Conservation (phyloP, 352 stramenopile genomes). For the Phytophthora constricta region DNA sequence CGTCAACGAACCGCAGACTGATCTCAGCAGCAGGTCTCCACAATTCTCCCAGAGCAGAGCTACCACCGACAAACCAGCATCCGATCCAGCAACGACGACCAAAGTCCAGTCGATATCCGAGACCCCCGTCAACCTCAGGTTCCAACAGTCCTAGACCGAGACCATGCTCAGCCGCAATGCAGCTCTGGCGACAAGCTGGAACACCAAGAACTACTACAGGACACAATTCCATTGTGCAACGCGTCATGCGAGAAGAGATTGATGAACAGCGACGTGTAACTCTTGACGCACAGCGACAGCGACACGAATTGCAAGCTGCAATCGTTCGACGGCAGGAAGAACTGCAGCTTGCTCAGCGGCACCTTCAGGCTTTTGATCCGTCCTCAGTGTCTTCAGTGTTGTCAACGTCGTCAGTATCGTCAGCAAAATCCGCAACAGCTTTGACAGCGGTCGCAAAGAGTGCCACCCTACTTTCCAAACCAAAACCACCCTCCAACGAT, state of each 20-base stretch:
- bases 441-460: slow-evolving; percentile 7
- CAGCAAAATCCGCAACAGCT: slow-evolving; percentile 9
- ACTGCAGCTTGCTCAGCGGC: slow-evolving; percentile 41
- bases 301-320: slow-evolving; percentile 47
- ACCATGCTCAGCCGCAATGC: slow-evolving; percentile 17
- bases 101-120: slow-evolving; percentile 22
- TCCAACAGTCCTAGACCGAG: slow-evolving; percentile 19
- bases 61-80: slow-evolving; percentile 2
- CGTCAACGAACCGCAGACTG: slow-evolving; percentile 36
- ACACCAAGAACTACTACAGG: slow-evolving; percentile 4
- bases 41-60: slow-evolving; percentile 3
- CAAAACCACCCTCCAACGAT: not conserved
- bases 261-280: slow-evolving; percentile 57
- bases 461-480: slow-evolving; percentile 8
- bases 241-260: slow-evolving; percentile 65
- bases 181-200: slow-evolving; percentile 32
- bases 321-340: slow-evolving; percentile 46
- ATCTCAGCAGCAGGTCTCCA: slow-evolving; percentile 2
- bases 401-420: not conserved
- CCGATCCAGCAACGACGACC: slow-evolving; percentile 11
- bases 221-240: slow-evolving; percentile 38
- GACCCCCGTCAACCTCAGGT: slow-evolving; percentile 7
- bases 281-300: slow-evolving; percentile 48
- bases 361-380: slow-evolving; percentile 41
- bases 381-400: not conserved